phyloP scores from a whole-genome alignment of 2,329 filamentous ascomycete species.

The Clathrospora elynae region DNA sequence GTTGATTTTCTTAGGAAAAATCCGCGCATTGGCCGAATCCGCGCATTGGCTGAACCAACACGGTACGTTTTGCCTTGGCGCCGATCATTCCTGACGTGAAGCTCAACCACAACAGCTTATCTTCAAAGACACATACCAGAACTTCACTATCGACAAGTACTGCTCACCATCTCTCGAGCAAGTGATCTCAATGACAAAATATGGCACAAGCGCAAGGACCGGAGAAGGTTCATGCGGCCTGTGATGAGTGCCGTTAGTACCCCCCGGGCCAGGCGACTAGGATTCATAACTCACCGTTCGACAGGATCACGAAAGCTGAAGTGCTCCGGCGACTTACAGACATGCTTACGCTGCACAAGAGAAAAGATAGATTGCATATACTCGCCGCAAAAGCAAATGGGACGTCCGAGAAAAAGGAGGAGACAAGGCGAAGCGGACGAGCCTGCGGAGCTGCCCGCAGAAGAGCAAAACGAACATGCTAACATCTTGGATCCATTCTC shows the following conservation, averaged over 20 bases:
- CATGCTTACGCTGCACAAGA: conserved; percentile 50
- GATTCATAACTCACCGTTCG: conserved; percentile 5
- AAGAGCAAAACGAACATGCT: conserved; percentile 5
- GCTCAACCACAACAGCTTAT: conserved; percentile 5
- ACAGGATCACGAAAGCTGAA: conserved; percentile 56
- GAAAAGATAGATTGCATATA: conserved; percentile 54
- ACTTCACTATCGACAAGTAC: conserved; percentile 1
- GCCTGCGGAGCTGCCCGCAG: background rate
- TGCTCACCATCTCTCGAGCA: background rate
- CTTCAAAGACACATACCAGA: conserved; percentile 1
- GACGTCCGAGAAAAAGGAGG: conserved; percentile 55
- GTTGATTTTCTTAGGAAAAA: no score
- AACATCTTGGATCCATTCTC: conserved; percentile 7
- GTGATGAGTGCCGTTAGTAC: conserved; percentile 46
- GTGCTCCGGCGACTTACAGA: conserved; percentile 52
- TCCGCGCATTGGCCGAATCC: background rate
- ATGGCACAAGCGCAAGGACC: conserved; percentile 23
- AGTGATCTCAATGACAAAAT: background rate
- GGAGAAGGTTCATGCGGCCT: conserved; percentile 43
- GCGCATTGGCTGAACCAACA: no score
- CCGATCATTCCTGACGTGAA: background rate
- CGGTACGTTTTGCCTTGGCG: conserved; percentile 7
- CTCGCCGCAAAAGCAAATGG: conserved; percentile 57
- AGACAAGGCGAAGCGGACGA: conserved; percentile 35
- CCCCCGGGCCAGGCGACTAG: conserved; percentile 3